These are phyloP conservation scores for Tetrapisispora nanseiensis DNA, from an alignment of 805 yeast species.

Conservation along the genomic window DNA sequence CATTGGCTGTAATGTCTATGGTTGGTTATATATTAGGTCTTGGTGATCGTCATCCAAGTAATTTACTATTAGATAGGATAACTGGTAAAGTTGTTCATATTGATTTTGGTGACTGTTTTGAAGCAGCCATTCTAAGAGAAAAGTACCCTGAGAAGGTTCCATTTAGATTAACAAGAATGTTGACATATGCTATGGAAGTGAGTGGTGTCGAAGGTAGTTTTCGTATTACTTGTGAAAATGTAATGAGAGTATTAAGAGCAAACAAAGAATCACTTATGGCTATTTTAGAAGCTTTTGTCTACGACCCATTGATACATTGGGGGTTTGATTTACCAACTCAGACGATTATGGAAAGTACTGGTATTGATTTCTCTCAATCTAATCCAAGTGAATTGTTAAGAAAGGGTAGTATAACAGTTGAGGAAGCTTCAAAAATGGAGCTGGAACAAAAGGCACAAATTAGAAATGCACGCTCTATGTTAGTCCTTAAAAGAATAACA, in stretches of 20 bases:
- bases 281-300: slow-evolving; percentile 93
- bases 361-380: slow-evolving; percentile 54
- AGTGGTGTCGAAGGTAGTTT: slow-evolving; percentile 97
- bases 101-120: slow-evolving; percentile 98
- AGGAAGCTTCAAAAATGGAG: slow-evolving; percentile 63
- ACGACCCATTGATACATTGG: slow-evolving; percentile 98
- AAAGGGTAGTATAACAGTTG: slow-evolving; percentile 65
- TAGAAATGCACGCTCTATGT: slow-evolving; percentile 81
- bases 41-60: slow-evolving; percentile 97
- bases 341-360: slow-evolving; percentile 65
- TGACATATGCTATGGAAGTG: slow-evolving; percentile 97
- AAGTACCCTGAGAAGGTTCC: slow-evolving; percentile 98
- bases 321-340: slow-evolving; percentile 89
- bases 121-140: slow-evolving; percentile 92
- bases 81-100: slow-evolving; percentile 96
- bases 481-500: slow-evolving; percentile 80
- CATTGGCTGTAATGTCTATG: slow-evolving; percentile 98
- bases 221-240: slow-evolving; percentile 93
- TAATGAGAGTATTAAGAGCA: slow-evolving; percentile 86
- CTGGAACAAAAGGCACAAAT: slow-evolving; percentile 60
- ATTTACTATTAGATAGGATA: slow-evolving; percentile 84
- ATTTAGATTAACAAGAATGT: slow-evolving; percentile 90
- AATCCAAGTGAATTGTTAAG: slow-evolving; percentile 64
- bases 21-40: slow-evolving; percentile 93
- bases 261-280: slow-evolving; percentile 97